Percentiles rank a stretch among this genome's conserved stretches.
Conservation (phyloP, 2,329 filamentous ascomycete genomes). For the Zasmidium cellare region DNA sequence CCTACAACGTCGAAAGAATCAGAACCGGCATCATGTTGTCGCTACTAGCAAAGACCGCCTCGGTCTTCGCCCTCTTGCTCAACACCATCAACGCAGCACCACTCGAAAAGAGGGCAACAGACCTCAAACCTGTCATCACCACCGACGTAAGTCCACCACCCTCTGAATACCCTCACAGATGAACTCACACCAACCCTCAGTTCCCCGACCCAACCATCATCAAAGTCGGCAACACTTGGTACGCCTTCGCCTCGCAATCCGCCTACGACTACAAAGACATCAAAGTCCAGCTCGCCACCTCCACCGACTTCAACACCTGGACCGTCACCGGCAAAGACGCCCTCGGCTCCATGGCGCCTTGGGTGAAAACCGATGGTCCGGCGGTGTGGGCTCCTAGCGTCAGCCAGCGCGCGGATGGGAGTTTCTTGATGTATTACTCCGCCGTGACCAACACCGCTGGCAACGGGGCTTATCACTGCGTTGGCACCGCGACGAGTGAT, state of each 20-base stretch:
- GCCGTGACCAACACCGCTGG: conserved; percentile 27
- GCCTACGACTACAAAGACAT: conserved; percentile 19
- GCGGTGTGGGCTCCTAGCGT: conserved; percentile 40
- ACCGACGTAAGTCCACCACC: conserved; percentile 11
- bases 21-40: background rate
- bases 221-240: conserved; percentile 34
- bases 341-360: conserved; percentile 30
- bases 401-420: conserved; percentile 25
- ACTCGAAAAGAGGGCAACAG: conserved; percentile 4
- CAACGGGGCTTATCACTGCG: conserved; percentile 26
- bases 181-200: conserved; percentile 12
- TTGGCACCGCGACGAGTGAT: conserved; percentile 27
- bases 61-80: background rate
- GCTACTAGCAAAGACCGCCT: background rate
- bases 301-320: conserved; percentile 36
- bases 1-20: background rate
- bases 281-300: conserved; percentile 38
- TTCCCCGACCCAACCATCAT: conserved; percentile 41
- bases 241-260: conserved; percentile 37
- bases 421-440: conserved; percentile 32
- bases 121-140: conserved; percentile 17
- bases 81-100: conserved; percentile 6
- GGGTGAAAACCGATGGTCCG: conserved; percentile 27
- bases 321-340: conserved; percentile 31
- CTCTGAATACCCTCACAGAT: background rate